Conservation (phyloP, 2,329 filamentous ascomycete genomes). For the Sarocladiaceae sp. region DNA sequence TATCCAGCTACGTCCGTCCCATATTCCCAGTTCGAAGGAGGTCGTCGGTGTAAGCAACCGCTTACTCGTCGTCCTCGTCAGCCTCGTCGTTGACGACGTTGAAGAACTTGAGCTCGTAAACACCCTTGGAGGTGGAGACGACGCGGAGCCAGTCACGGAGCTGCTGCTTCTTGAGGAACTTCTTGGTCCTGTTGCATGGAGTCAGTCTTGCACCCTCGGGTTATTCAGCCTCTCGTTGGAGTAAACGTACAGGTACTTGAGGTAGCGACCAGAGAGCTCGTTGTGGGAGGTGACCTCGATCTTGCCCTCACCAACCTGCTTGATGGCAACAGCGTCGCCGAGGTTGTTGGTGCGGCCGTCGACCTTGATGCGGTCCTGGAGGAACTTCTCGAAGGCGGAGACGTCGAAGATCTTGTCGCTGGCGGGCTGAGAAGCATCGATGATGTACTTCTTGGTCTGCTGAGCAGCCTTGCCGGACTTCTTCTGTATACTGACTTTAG, state of each 20-base stretch:
- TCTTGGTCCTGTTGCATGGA: conserved; percentile 72
- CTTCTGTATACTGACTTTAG: conserved; percentile 68
- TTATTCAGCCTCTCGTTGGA: background rate
- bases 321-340: conserved; percentile 85
- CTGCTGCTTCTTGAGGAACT: conserved; percentile 99
- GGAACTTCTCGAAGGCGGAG: conserved; percentile 98
- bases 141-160: conserved; percentile 99
- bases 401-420: conserved; percentile 99
- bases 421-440: conserved; percentile 97
- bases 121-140: conserved; percentile 94
- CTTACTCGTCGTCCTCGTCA: conserved; percentile 98
- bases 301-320: conserved; percentile 90
- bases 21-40: conserved; percentile 3
- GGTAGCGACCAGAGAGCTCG: conserved; percentile 96
- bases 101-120: conserved; percentile 99
- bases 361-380: conserved; percentile 99
- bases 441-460: conserved; percentile 95
- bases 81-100: conserved; percentile 98
- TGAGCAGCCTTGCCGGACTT: conserved; percentile 68
- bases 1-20: conserved; percentile 1
- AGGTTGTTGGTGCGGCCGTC: conserved; percentile 98
- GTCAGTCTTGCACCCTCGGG: background rate
- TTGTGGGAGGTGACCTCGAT: conserved; percentile 97
- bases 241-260: conserved; percentile 91
- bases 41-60: conserved; percentile 17